Conservation (phyloP, 148 eudicot species). For the Simmondsia chinensis region DNA sequence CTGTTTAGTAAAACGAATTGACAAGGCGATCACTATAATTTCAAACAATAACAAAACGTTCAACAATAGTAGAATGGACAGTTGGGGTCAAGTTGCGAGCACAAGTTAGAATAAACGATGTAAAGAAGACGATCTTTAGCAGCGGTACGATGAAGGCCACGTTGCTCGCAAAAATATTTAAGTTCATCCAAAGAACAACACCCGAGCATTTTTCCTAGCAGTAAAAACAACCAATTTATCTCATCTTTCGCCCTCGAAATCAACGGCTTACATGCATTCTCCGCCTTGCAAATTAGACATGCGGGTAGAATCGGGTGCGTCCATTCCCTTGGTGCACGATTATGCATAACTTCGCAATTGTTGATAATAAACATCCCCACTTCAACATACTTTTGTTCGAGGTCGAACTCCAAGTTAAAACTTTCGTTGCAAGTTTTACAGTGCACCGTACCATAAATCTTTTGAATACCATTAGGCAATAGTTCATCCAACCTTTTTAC, state of each 20-base stretch:
- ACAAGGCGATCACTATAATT: too few species aligned
- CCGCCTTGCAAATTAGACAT: conserved; percentile 33
- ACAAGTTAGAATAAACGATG: conserved; percentile 28
- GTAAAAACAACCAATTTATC: conserved; percentile 68
- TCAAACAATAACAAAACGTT: too few species aligned
- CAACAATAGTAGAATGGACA: too few species aligned
- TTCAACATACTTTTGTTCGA: conserved; percentile 26
- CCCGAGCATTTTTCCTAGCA: conserved; percentile 51
- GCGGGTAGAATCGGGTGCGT: conserved; percentile 20
- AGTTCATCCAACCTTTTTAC: conserved; percentile 20
- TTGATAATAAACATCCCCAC: conserved; percentile 7
- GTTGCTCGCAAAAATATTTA: conserved; percentile 70
- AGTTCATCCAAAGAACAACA: conserved; percentile 50
- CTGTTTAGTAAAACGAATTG: too few species aligned
- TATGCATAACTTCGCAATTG: conserved; percentile 9
- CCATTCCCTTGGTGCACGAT: conserved; percentile 39
- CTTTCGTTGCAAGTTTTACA: conserved; percentile 51
- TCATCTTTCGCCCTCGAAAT: conserved; percentile 26
- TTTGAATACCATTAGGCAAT: conserved; percentile 6
- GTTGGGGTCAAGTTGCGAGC: too few species aligned
- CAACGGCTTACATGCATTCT: conserved; percentile 37
- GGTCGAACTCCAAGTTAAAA: conserved; percentile 26
- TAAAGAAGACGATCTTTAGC: conserved; percentile 57
- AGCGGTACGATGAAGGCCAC: conserved; percentile 52
- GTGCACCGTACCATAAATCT: conserved; percentile 31